These are phyloP conservation scores for Babesia bovis DNA, from an alignment of 169 alveolate genomes.

Conservation along the genomic window DNA sequence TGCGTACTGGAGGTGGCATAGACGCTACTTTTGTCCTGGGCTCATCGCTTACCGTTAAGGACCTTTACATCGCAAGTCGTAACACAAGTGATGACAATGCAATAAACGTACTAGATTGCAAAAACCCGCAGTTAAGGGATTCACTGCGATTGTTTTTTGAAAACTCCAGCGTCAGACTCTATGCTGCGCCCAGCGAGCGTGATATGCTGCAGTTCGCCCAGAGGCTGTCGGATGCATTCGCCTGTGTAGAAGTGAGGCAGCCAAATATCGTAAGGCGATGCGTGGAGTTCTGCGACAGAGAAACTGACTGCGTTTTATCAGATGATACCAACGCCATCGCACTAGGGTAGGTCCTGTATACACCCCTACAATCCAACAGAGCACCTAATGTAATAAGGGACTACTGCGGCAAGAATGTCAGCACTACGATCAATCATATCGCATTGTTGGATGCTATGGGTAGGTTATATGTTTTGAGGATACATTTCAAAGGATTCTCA, in stretches of 20 bases:
- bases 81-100: not conserved
- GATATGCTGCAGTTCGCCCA: constrained; percentile 40
- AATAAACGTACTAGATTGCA: constrained; percentile 30
- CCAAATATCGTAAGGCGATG: constrained; percentile 50
- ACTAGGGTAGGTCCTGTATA: constrained; percentile 21
- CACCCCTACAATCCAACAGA: not conserved
- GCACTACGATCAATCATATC: constrained; percentile 42
- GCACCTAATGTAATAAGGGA: constrained; percentile 68
- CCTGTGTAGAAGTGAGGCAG: constrained; percentile 43
- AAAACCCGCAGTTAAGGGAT: constrained; percentile 18
- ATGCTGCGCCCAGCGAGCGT: constrained; percentile 39
- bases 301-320: constrained; percentile 46
- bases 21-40: constrained; percentile 60
- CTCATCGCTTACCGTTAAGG: constrained; percentile 29
- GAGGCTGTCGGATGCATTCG: constrained; percentile 38
- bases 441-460: constrained; percentile 41
- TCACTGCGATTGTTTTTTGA: constrained; percentile 24
- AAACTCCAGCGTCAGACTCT: constrained; percentile 8
- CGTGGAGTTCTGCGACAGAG: constrained; percentile 51
- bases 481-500: constrained; percentile 11
- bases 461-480: not conserved
- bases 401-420: constrained; percentile 45
- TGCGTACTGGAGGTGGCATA: constrained; percentile 35
- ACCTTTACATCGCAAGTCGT: constrained; percentile 21
- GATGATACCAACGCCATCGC: constrained; percentile 65